Base-by-base conservation (phyloP, 2,329 filamentous ascomycete genomes). In the Aspergillus intermedius region DNA sequence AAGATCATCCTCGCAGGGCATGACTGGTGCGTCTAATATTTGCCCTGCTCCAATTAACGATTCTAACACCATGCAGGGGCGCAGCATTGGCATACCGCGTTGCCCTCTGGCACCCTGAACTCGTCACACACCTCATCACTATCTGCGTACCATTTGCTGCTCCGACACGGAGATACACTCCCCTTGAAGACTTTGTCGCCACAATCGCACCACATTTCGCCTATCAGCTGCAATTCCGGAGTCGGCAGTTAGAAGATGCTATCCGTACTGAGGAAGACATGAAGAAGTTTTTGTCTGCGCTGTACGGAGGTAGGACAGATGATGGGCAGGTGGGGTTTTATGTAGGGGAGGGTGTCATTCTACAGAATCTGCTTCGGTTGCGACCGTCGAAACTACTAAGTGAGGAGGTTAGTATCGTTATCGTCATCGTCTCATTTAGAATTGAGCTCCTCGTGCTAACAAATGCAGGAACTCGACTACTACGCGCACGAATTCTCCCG, bases 1-100 rank as follows among this genome's bases (percentile, higher is more conserved):
- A 74, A 67, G 43, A 85, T 95, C 61, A 84, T 96, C 49, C 78
- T 96, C 12, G 89, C 90, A 44, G 91, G 90, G 6, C 91, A 96
- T 71, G 91, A 97, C 70, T 96, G 91, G 81, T 72, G 66, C 43
- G 25, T 30, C 25, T 5, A 9, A 30, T 47, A 40, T 30, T 19
- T 13, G 5, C 42, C 13, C 19, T 25, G 28, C 9, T 10, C 3
- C 10, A 43, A 32, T 37, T 44, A 37, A 50, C n/a, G 35, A 21
- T 17, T 10, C 15, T 19, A 47, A 41, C 21, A 9, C 45, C 21
- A 21, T 4, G 3, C 25, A 77, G 77, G 88, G 91, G 91, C 66
- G 90, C 88, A 59, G 76, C 78, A 2, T 75, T 91, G 23, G 84
- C 86, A 47, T 94, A 88, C 77, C 82, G 89, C 47, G 72, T 86